phyloP scores from a whole-genome alignment of 2,329 filamentous ascomycete species.

The Coniella lustricola region DNA sequence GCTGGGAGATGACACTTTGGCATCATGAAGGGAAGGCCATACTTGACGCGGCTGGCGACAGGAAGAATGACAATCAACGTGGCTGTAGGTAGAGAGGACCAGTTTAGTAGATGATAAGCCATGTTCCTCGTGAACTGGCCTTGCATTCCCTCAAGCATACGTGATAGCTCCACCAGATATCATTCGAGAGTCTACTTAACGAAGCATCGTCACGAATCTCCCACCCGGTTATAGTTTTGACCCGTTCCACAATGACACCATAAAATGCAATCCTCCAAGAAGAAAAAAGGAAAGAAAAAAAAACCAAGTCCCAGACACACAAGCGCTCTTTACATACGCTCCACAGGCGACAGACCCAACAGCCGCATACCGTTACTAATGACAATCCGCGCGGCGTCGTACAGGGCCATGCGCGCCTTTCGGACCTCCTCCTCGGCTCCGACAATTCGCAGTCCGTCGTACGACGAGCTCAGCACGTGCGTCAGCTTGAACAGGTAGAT shows the following conservation, averaged over 20 bases:
- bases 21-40: background rate
- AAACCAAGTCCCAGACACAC: background rate
- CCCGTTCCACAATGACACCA: too few species aligned
- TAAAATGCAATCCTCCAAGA: background rate
- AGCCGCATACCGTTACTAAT: constrained; percentile 78
- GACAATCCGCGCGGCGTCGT: constrained; percentile 67
- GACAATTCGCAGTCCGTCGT: constrained; percentile 77
- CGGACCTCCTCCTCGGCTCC: constrained; percentile 67
- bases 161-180: too few species aligned
- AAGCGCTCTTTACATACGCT: constrained; percentile 35
- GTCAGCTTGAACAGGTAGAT: constrained; percentile 81
- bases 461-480: constrained; percentile 70
- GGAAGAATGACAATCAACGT: too few species aligned
- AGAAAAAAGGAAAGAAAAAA: background rate
- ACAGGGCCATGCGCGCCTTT: constrained; percentile 68
- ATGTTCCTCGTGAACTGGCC: too few species aligned
- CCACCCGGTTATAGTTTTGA: too few species aligned
- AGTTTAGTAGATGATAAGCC: too few species aligned
- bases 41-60: too few species aligned
- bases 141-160: too few species aligned
- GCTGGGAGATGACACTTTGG: background rate
- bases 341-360: constrained; percentile 70
- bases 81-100: too few species aligned
- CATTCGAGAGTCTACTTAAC: too few species aligned
- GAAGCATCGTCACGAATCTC: too few species aligned